These are phyloP conservation scores for Wickerhamiella alocasiicola DNA, from an alignment of 805 yeast species.

Conservation along the genomic window DNA sequence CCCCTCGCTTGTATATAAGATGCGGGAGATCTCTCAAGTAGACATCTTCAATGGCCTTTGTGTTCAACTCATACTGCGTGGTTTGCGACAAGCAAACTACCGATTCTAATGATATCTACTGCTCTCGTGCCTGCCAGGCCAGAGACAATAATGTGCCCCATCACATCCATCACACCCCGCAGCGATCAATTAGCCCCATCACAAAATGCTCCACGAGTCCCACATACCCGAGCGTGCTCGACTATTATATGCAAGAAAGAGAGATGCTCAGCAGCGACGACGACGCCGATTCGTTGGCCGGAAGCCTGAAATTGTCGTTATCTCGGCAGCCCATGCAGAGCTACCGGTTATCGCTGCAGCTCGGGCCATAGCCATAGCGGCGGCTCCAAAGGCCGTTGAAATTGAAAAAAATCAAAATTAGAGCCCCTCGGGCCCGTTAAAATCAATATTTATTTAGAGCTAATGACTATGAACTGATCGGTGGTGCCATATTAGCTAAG, in stretches of 20 bases:
- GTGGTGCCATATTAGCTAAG: no score
- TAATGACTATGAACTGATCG: no score
- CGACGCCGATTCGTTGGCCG: constrained; percentile 11
- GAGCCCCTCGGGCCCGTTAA: no score
- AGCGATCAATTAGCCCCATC: neutral
- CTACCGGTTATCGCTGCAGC: constrained; percentile 6
- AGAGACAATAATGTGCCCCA: constrained; percentile 9
- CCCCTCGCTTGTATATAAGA: no score
- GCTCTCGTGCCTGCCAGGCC: constrained; percentile 26
- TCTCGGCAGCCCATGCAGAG: constrained; percentile 9
- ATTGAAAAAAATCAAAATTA: no score
- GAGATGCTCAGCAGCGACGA: constrained; percentile 13
- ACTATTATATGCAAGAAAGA: constrained; percentile 11
- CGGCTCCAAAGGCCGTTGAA: no score
- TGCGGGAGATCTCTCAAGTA: no score
- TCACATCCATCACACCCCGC: constrained; percentile 16
- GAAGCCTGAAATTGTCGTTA: neutral
- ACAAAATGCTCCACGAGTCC: neutral
- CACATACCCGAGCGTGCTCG: constrained; percentile 14
- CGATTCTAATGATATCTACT: constrained; percentile 22
- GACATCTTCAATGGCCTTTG: constrained; percentile 9
- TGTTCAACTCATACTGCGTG: constrained; percentile 26
- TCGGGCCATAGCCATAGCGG: neutral
- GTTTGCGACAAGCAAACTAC: constrained; percentile 28
- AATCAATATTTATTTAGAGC: no score